Evolutionary conservation across 2,329 filamentous ascomycete genomes (phyloP).

Genomic region (Endoconidiophora polonica): DNA sequence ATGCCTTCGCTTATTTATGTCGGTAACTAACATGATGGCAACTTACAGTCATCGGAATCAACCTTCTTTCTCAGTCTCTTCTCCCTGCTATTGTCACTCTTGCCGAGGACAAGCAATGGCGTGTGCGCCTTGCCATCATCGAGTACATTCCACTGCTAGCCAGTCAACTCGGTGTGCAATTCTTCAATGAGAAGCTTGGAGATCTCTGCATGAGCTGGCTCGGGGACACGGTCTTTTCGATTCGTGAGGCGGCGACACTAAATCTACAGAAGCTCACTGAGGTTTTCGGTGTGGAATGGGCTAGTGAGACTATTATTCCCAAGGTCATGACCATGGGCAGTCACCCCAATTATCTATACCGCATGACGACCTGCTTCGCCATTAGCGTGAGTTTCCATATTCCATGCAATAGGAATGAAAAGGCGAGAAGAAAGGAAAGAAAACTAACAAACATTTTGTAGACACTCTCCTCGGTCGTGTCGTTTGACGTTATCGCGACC

Average conservation of each 20-base stretch:
- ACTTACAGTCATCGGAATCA: conserved; percentile 76
- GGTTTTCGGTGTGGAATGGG: conserved; percentile 97
- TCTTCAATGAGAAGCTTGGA: conserved; percentile 96
- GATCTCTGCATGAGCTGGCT: conserved; percentile 97
- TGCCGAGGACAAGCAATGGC: conserved; percentile 98
- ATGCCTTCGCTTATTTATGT: no score
- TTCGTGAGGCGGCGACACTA: conserved; percentile 89
- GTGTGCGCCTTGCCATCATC: conserved; percentile 92
- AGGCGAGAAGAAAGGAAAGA: background rate
- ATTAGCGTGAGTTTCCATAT: conserved; percentile 60
- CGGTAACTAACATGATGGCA: conserved; percentile 14
- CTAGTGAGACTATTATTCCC: conserved; percentile 88
- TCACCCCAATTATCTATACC: conserved; percentile 96
- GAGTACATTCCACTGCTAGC: conserved; percentile 96
- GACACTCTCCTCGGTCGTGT: conserved; percentile 88
- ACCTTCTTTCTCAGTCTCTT: conserved; percentile 86
- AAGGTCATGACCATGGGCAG: conserved; percentile 98
- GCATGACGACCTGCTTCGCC: conserved; percentile 99
- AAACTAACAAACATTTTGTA: conserved; percentile 25
- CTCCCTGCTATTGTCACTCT: conserved; percentile 94
- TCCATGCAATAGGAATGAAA: background rate
- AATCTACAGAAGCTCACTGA: conserved; percentile 98
- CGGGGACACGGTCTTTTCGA: conserved; percentile 96
- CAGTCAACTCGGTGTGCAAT: conserved; percentile 86
- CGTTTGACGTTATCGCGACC: conserved; percentile 78